Evolutionary conservation across 495 filamentous ascomycete genomes (phyloP).

Genomic region (Monascus purpureus): DNA sequence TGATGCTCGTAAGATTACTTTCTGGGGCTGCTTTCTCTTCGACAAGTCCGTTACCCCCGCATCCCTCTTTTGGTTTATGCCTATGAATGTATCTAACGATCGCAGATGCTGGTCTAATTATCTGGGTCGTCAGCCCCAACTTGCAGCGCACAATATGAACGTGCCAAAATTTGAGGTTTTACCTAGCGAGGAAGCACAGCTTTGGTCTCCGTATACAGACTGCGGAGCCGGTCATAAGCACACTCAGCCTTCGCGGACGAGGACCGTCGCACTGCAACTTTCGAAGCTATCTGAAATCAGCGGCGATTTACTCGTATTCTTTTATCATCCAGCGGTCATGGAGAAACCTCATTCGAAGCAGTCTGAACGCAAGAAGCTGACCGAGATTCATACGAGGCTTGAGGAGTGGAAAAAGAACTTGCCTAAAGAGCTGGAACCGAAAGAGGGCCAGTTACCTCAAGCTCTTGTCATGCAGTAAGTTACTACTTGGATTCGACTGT

Average conservation of each 20-base stretch:
- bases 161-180: conserved; percentile 87
- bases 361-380: conserved; percentile 84
- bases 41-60: conserved; percentile 51
- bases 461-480: conserved; percentile 92
- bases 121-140: conserved; percentile 79
- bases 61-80: conserved; percentile 1
- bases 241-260: conserved; percentile 68
- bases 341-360: conserved; percentile 48
- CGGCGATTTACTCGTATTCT: conserved; percentile 73
- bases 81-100: conserved; percentile 6
- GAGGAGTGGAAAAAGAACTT: conserved; percentile 84
- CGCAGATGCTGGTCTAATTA: conserved; percentile 91
- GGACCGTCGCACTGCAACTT: conserved; percentile 71
- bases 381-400: conserved; percentile 77
- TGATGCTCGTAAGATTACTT: conserved; percentile 81
- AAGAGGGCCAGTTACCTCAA: conserved; percentile 76
- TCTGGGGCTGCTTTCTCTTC: conserved; percentile 98
- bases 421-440: conserved; percentile 76
- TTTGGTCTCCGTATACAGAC: conserved; percentile 86
- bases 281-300: conserved; percentile 82
- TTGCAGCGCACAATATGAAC: conserved; percentile 61
- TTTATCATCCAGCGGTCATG: conserved; percentile 67
- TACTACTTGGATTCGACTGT: background rate
- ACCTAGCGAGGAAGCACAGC: conserved; percentile 69
- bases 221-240: conserved; percentile 52